phyloP scores from a whole-genome alignment of 352 stramenopile genomes.

The Blastocystis hominis region DNA sequence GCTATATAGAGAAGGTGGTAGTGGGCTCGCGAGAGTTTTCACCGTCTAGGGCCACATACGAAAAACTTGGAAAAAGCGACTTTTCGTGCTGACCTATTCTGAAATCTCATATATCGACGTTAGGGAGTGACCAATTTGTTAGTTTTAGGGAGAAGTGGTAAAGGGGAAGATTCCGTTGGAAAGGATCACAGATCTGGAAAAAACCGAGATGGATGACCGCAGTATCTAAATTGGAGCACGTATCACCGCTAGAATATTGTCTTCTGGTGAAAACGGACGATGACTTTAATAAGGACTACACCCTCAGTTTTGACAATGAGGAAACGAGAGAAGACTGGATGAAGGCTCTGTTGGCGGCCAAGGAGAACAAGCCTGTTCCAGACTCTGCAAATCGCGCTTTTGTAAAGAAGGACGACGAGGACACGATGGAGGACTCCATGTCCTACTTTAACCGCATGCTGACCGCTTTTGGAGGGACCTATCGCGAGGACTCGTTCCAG shows the following conservation, averaged over 20 bases:
- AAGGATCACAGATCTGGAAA: conserved; percentile 47
- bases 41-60: conserved; percentile 7
- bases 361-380: conserved; percentile 51
- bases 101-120: conserved; percentile 57
- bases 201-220: conserved; percentile 16
- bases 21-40: neutral
- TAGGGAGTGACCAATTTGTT: neutral
- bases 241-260: neutral
- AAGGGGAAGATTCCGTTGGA: conserved; percentile 57
- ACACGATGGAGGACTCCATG: conserved; percentile 17
- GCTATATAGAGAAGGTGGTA: conserved; percentile 39
- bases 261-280: conserved; percentile 44
- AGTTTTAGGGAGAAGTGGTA: conserved; percentile 21
- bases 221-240: neutral
- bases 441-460: conserved; percentile 44
- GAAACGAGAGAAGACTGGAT: conserved; percentile 45
- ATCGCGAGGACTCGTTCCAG: conserved; percentile 28
- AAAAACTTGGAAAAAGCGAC: conserved; percentile 53
- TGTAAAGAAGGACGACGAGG: conserved; percentile 50
- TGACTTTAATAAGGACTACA: conserved; percentile 57
- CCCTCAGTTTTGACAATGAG: conserved; percentile 24
- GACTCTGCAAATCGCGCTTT: conserved; percentile 49
- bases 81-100: conserved; percentile 51
- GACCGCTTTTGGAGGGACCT: conserved; percentile 24
- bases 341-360: conserved; percentile 25